A percentile compares a stretch with the other conserved stretches of the same genome.
Conservation (phyloP, 2,329 filamentous ascomycete species). For the Alternaria triticina region DNA sequence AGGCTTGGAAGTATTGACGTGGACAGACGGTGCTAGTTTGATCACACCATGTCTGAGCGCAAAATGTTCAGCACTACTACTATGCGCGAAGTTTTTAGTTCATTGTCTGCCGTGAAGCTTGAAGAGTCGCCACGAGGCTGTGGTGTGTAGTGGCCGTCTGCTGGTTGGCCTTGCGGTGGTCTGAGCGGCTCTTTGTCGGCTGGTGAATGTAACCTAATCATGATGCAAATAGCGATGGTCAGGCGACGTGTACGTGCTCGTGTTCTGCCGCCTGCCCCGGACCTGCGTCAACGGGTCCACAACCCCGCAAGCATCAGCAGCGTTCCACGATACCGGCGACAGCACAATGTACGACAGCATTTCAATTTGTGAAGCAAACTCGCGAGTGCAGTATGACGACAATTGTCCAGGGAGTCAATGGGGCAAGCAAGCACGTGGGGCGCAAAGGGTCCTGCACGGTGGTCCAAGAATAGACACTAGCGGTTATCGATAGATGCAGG, state of each 20-base stretch:
- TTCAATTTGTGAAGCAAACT: neutral
- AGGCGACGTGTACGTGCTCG: neutral
- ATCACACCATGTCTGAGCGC: neutral
- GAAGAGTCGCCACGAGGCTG: neutral
- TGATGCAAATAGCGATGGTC: slow-evolving; percentile 3
- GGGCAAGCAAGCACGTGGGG: slow-evolving; percentile 5
- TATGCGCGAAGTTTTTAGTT: neutral
- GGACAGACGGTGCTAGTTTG: neutral
- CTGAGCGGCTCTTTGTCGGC: neutral
- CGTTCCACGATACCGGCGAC: neutral
- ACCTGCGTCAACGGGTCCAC: neutral
- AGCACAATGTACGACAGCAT: neutral
- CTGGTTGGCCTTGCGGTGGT: neutral
- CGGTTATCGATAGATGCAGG: slow-evolving; percentile 15
- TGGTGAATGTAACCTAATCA: neutral
- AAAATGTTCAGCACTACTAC: neutral
- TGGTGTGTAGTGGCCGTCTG: neutral
- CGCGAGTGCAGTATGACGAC: neutral
- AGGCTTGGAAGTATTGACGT: neutral
- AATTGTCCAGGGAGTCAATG: neutral
- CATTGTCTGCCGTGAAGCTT: neutral
- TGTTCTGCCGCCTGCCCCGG: neutral
- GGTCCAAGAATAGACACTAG: slow-evolving; percentile 11
- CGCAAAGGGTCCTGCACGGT: slow-evolving; percentile 2
- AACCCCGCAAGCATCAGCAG: neutral